These are phyloP conservation scores for Kalaharituber pfeilii DNA, from an alignment of 2,329 filamentous ascomycete genomes.

Conservation along the genomic window DNA sequence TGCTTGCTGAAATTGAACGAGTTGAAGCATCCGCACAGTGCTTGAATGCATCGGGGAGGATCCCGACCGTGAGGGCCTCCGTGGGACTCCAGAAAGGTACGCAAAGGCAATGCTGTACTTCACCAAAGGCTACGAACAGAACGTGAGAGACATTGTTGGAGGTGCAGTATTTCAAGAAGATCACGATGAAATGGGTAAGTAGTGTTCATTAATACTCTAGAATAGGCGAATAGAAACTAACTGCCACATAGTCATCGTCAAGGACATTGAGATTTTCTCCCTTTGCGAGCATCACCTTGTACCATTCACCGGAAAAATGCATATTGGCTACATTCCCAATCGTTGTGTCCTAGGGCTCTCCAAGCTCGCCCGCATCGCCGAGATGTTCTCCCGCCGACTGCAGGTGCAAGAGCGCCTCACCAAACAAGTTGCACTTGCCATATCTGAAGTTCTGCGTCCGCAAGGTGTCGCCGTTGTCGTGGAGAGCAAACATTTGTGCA, in stretches of 20 bases:
- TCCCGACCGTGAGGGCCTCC: conserved; percentile 45
- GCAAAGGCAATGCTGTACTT: conserved; percentile 92
- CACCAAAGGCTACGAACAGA: conserved; percentile 93
- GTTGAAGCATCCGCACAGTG: conserved; percentile 38
- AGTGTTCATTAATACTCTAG: neutral
- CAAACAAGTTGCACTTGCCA: conserved; percentile 84
- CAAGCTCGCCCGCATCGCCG: conserved; percentile 85
- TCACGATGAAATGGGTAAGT: conserved; percentile 58
- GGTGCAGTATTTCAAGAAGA: conserved; percentile 89
- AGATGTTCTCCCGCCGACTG: conserved; percentile 85
- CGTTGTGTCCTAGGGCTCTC: conserved; percentile 86
- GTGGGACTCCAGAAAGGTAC: conserved; percentile 64
- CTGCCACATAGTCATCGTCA: conserved; percentile 55
- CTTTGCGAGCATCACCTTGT: conserved; percentile 96
- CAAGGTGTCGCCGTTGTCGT: conserved; percentile 94
- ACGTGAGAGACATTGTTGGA: conserved; percentile 80
- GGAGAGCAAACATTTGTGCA: conserved; percentile 91
- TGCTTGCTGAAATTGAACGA: neutral
- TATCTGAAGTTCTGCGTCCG: conserved; percentile 82
- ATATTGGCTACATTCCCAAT: conserved; percentile 93
- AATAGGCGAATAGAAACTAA: neutral
- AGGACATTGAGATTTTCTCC: conserved; percentile 89
- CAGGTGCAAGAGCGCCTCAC: conserved; percentile 95
- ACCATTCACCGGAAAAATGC: conserved; percentile 97
- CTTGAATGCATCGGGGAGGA: conserved; percentile 54